Conservation (phyloP, 202 grass and related monocot genomes). For the Bolboschoenoplectus hybrid region DNA sequence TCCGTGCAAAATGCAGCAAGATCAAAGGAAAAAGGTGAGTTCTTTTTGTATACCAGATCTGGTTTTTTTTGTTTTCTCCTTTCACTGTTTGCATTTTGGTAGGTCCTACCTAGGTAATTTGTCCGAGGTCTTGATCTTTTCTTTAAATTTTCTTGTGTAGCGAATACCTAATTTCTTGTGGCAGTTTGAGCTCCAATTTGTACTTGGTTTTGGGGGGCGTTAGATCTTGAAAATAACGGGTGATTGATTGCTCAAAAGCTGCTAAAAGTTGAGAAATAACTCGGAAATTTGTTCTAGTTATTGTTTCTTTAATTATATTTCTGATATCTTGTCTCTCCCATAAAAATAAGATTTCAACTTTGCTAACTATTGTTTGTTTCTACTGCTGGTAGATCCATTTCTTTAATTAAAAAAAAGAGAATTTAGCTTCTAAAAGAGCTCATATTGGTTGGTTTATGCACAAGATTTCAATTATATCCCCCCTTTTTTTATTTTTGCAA, state of each 20-base stretch:
- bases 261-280: not conserved
- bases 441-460: not conserved
- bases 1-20: constrained; percentile 88
- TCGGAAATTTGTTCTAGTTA: not conserved
- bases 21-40: constrained; percentile 90
- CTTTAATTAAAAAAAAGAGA: not conserved
- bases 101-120: constrained; percentile 4
- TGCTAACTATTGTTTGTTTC: constrained; percentile 5
- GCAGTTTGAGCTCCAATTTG: not conserved
- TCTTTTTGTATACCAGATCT: constrained; percentile 21
- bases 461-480: constrained; percentile 6
- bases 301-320: not conserved
- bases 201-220: not conserved
- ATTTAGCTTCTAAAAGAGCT: not conserved
- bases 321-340: not conserved
- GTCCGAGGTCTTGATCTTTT: constrained; percentile 21
- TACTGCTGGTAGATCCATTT: constrained; percentile 26
- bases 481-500: constrained; percentile 28
- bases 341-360: not conserved
- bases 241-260: not conserved
- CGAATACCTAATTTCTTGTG: not conserved
- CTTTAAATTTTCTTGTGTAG: not conserved
- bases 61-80: not conserved
- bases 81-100: not conserved
- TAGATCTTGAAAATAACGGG: constrained; percentile 21